Evolutionary conservation across 352 stramenopile species (phyloP).

Genomic region (Pythium aristosporum): DNA sequence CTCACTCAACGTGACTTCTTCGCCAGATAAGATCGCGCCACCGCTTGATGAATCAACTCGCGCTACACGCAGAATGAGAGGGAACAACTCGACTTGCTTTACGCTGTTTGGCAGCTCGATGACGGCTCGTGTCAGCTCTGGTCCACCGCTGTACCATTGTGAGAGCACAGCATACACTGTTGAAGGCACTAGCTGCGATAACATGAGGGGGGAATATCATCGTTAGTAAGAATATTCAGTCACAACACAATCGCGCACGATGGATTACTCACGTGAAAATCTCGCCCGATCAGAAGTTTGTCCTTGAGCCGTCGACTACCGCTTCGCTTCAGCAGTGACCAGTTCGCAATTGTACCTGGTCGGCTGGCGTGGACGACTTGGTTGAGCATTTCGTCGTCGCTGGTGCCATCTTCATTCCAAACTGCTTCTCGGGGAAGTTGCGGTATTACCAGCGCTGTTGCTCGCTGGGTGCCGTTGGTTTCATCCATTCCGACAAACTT

Average conservation of each 20-base stretch:
- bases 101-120: slow-evolving; percentile 38
- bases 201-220: background rate
- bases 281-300: slow-evolving; percentile 59
- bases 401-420: slow-evolving; percentile 32
- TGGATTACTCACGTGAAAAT: slow-evolving; percentile 73
- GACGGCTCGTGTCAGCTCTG: slow-evolving; percentile 58
- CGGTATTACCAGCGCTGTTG: slow-evolving; percentile 48
- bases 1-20: slow-evolving; percentile 71
- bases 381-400: slow-evolving; percentile 19
- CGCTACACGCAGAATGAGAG: slow-evolving; percentile 73
- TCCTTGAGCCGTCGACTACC: slow-evolving; percentile 74
- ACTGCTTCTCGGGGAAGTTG: slow-evolving; percentile 42
- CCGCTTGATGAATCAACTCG: slow-evolving; percentile 68
- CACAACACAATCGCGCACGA: background rate
- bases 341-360: slow-evolving; percentile 80
- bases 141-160: slow-evolving; percentile 78
- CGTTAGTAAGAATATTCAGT: background rate
- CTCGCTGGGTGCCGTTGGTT: slow-evolving; percentile 61
- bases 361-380: slow-evolving; percentile 27
- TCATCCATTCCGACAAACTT: slow-evolving; percentile 65
- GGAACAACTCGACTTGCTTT: slow-evolving; percentile 75
- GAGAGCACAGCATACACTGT: slow-evolving; percentile 65
- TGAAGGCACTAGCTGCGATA: slow-evolving; percentile 60
- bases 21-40: slow-evolving; percentile 72
- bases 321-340: slow-evolving; percentile 71